Percentiles rank a stretch among this genome's conserved stretches.
Conservation (phyloP, 176 grass and related monocot genomes). For the Tuctoria greenei region DNA sequence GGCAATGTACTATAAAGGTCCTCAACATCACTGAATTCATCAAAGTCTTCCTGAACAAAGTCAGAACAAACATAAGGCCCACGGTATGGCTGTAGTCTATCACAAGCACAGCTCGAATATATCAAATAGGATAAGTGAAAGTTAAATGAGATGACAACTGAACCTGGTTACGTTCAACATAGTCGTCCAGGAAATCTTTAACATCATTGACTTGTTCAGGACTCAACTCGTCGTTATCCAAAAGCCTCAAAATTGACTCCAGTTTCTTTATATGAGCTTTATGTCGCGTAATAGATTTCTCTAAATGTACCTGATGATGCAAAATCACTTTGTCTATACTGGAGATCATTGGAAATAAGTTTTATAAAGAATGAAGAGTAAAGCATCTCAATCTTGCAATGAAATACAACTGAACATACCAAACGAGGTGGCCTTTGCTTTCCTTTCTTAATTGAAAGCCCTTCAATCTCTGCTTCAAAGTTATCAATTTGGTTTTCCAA, state of each 20-base stretch:
- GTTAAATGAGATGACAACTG: constrained; percentile 25
- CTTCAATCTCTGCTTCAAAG: constrained; percentile 98
- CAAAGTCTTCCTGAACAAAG: constrained; percentile 86
- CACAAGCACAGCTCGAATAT: constrained; percentile 15
- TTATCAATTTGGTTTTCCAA: constrained; percentile 93
- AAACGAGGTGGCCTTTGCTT: constrained; percentile 84
- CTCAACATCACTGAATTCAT: constrained; percentile 97
- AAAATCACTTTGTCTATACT: constrained; percentile 30
- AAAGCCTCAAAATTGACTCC: constrained; percentile 93
- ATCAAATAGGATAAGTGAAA: constrained; percentile 16
- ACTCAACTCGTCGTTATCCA: constrained; percentile 98
- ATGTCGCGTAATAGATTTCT: constrained; percentile 87
- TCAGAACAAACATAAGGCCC: constrained; percentile 26
- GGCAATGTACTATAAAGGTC: constrained; percentile 86
- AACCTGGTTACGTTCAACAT: constrained; percentile 98
- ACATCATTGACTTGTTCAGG: constrained; percentile 98
- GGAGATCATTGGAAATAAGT: constrained; percentile 24
- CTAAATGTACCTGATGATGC: constrained; percentile 80
- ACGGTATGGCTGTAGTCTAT: constrained; percentile 1
- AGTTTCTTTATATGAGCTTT: constrained; percentile 97
- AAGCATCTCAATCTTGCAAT: constrained; percentile 30
- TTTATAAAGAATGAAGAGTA: constrained; percentile 5
- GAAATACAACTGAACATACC: constrained; percentile 49
- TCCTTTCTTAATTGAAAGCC: constrained; percentile 95
- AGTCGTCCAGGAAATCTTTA: constrained; percentile 97